Base-by-base conservation (phyloP, 805 yeast species). In the Ogataea neopini region DNA sequence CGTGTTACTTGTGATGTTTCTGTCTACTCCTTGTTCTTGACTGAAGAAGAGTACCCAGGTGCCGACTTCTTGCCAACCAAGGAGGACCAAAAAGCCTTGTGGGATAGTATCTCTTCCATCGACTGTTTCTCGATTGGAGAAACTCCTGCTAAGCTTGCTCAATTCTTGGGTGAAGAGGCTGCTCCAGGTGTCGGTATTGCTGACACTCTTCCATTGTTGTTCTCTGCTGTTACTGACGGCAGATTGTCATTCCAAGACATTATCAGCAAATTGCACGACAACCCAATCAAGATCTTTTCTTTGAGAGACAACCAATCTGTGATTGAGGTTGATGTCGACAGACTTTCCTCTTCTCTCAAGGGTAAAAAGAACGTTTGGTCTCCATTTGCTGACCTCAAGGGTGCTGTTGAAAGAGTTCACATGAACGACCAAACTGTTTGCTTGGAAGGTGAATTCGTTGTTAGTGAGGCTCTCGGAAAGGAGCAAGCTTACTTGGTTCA, bases 1-100 rank as follows among this genome's bases (percentile, higher is more conserved):
- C 77, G 77, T 56, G 96, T 92, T 32, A 89, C 97, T 17, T 87
- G 96, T 69, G 98, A 92, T 67, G 96, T 88, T 52, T 74, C 90
- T 18, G 83, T 92, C 41, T 84, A 81, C 63, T 73, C 96, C 4
- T 74, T 91, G 63, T 90, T 89, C 73, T 72, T 87, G 53, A 76
- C 88, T 38, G 86, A 80, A 64, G 81, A 81, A 32, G 87, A 83
- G 43, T 84, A 84, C 60, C 83, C 87, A 41, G 81, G 81, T 57
- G 85, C 89, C 57, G 62, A 69, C 19, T 83, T 83, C 75, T 74
- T 90, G 67, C 97, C 97, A 54, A 76, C 92, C 17, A 76, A 77
- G 63, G 86, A 79, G 55, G 96, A 88, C 63, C 96, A 88, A 71
- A 76, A 74, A 19, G 86, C 84, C 44, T 76, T 92, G 58, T 91